These are phyloP conservation scores for Vachellia collinsii DNA, from an alignment of 306 rosid genomes.

Conservation along the genomic window DNA sequence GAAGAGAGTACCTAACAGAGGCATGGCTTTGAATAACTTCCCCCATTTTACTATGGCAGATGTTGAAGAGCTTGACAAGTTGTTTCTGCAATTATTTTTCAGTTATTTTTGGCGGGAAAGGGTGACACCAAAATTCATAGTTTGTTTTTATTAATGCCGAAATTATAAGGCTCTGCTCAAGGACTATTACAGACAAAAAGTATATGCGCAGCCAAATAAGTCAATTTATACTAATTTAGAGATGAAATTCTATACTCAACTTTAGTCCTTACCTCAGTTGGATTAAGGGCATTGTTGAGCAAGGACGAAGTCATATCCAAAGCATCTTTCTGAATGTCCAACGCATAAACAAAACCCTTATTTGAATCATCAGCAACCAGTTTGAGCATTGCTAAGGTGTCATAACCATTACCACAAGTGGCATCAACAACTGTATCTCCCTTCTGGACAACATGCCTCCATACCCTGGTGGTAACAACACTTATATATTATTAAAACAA, in stretches of 20 bases:
- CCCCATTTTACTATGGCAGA: conserved; percentile 87
- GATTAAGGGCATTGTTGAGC: conserved; percentile 58
- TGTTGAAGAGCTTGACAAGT: conserved; percentile 63
- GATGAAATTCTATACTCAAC: conserved; percentile 11
- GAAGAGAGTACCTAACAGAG: conserved; percentile 58
- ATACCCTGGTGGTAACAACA: conserved; percentile 54
- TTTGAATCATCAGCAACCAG: conserved; percentile 77
- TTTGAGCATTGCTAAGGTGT: conserved; percentile 76
- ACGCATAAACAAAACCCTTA: conserved; percentile 63
- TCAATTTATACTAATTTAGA: background rate
- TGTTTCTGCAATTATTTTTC: conserved; percentile 62
- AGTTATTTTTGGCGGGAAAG: conserved; percentile 24
- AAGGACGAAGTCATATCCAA: conserved; percentile 60
- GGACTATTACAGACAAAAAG: background rate
- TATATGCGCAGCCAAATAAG: background rate
- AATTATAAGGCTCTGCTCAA: conserved; percentile 11
- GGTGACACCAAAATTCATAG: conserved; percentile 19
- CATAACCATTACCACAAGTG: conserved; percentile 91
- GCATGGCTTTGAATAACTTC: conserved; percentile 62
- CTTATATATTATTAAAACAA: background rate
- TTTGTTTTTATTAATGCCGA: background rate
- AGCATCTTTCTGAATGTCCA: conserved; percentile 84
- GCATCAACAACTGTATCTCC: conserved; percentile 89
- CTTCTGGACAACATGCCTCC: conserved; percentile 69
- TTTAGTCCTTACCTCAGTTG: conserved; percentile 54